Conservation (phyloP, 495 filamentous ascomycete species). For the Diplogelasinospora grovesii region DNA sequence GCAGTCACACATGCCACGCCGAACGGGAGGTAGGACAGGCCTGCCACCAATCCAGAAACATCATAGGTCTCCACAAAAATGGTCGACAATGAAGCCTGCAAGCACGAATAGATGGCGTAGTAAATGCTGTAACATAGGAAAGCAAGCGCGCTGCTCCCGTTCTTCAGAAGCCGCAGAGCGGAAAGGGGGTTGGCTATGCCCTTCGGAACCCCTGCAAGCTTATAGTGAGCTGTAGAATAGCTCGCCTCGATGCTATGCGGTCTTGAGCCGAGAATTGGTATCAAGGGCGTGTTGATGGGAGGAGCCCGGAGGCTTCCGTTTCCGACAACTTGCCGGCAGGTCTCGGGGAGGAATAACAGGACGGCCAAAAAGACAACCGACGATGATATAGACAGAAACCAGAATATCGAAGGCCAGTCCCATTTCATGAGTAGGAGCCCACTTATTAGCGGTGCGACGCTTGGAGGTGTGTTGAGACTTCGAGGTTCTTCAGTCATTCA, state of each 20-base stretch:
- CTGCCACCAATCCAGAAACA: constrained; percentile 7
- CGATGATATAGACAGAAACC: constrained; percentile 45
- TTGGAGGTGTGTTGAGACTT: constrained; percentile 25
- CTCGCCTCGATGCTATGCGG: too few species aligned
- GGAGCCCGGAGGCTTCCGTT: constrained; percentile 34
- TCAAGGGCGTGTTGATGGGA: neutral
- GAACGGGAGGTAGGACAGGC: constrained; percentile 15
- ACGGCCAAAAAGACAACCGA: constrained; percentile 26
- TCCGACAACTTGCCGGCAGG: constrained; percentile 49
- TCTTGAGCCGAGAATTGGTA: neutral
- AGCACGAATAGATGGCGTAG: constrained; percentile 11
- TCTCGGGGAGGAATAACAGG: constrained; percentile 44
- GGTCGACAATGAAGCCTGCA: constrained; percentile 17
- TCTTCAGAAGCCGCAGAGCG: neutral
- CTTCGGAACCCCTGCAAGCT: too few species aligned
- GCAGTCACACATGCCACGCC: constrained; percentile 7
- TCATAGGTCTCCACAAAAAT: constrained; percentile 14
- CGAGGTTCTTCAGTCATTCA: too few species aligned
- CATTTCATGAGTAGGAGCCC: constrained; percentile 45
- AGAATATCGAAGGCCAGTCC: constrained; percentile 55
- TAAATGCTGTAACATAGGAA: constrained; percentile 6
- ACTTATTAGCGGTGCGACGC: constrained; percentile 45
- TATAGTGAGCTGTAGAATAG: too few species aligned
- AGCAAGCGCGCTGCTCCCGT: neutral
- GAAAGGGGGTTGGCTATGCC: constrained; percentile 2